A percentile compares a stretch with the other conserved stretches of the same genome.
These are phyloP conservation scores for Diplodia seriata DNA, from an alignment of 2,329 filamentous ascomycete species.

Conservation along the genomic window DNA sequence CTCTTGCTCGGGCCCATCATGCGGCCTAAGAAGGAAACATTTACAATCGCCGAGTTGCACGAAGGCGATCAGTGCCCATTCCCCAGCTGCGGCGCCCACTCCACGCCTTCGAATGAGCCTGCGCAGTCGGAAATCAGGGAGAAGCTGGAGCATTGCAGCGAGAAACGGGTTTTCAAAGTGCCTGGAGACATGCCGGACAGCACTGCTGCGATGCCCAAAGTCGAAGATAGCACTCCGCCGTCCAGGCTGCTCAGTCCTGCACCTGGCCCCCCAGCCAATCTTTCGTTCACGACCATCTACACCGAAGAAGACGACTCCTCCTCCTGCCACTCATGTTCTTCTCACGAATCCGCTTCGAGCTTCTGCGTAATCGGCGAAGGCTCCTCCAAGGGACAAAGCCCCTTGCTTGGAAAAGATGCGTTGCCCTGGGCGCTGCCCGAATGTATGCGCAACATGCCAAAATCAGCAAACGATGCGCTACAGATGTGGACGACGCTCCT, in stretches of 20 bases:
- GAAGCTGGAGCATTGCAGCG: background rate
- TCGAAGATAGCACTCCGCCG: background rate
- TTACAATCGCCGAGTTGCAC: background rate
- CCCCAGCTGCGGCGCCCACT: background rate
- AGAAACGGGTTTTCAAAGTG: background rate
- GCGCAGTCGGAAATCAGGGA: background rate
- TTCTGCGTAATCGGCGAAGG: conserved; percentile 1
- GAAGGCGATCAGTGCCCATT: background rate
- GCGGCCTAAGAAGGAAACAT: background rate
- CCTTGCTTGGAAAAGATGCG: background rate
- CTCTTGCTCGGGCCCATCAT: conserved; percentile 1
- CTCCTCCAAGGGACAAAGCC: background rate
- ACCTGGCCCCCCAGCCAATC: background rate
- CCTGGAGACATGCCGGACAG: background rate
- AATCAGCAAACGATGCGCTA: conserved; percentile 1
- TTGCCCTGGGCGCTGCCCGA: background rate
- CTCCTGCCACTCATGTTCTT: conserved; percentile 10
- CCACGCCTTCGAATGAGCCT: background rate
- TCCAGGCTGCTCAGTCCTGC: background rate
- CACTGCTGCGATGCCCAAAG: background rate
- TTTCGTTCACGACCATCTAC: conserved; percentile 13
- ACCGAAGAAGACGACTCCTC: conserved; percentile 9
- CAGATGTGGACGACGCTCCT: conserved; percentile 3
- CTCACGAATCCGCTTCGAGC: background rate
- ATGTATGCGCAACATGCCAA: background rate